These are phyloP conservation scores for Rhodotorula sphaerocarpa DNA, from an alignment of 768 basidiomycete species.

Conservation along the genomic window DNA sequence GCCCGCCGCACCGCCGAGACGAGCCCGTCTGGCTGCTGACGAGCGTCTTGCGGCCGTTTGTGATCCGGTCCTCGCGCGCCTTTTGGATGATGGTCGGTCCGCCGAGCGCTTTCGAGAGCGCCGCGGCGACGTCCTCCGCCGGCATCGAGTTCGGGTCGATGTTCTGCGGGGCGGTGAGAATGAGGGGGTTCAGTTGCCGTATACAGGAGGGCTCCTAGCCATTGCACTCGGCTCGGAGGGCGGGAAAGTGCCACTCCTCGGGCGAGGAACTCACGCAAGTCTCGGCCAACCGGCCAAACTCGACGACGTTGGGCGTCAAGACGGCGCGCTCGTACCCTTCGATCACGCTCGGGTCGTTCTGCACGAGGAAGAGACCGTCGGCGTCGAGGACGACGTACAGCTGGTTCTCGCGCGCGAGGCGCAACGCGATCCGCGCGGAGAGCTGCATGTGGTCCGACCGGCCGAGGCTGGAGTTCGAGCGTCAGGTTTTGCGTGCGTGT, in stretches of 20 bases:
- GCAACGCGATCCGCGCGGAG: constrained; percentile 67
- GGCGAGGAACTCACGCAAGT: constrained; percentile 52
- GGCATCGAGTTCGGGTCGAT: constrained; percentile 41
- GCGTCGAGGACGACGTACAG: constrained; percentile 93
- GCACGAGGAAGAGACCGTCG: constrained; percentile 77
- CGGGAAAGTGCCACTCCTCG: too few relatives aligned
- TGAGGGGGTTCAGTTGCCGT: not conserved
- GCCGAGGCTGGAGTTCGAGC: constrained; percentile 50
- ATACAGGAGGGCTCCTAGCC: too few relatives aligned
- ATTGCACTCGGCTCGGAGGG: too few relatives aligned
- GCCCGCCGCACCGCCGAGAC: constrained; percentile 85
- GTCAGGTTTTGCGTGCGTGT: not conserved
- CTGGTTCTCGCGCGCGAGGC: constrained; percentile 60
- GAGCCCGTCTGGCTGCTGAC: constrained; percentile 68
- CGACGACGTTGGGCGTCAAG: constrained; percentile 87
- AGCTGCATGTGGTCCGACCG: constrained; percentile 81
- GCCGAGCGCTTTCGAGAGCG: constrained; percentile 66
- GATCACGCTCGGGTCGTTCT: constrained; percentile 63
- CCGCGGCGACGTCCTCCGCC: constrained; percentile 53
- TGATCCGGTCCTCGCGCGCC: constrained; percentile 71
- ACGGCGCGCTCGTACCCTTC: constrained; percentile 79
- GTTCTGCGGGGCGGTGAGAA: constrained; percentile 35
- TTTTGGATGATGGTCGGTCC: constrained; percentile 88
- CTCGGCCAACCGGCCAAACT: constrained; percentile 77
- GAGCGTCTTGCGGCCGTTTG: constrained; percentile 59